Evolutionary conservation across 176 grass and related monocot species (phyloP), one percentile per base, ranked within the genome.

Genomic region (Thinopyrum elongatum): DNA sequence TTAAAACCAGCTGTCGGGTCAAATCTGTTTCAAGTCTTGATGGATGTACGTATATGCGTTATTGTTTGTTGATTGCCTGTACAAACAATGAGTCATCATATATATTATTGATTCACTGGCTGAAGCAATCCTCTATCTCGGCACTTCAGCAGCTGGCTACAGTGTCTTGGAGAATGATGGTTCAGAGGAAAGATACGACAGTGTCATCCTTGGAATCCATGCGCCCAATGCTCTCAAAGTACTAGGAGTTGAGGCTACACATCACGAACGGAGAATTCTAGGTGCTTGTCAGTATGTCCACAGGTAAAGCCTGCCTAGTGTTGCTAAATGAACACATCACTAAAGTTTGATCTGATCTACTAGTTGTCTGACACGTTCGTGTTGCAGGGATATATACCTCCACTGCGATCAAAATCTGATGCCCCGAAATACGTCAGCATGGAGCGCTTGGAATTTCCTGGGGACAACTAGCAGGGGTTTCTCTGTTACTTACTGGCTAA

Each of bases 21-120:
- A 70, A 70, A 70, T 70, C 68, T 39, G 21, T 70, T 70, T 70
- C 68, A 23, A 39, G 68, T 70, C 5, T 70, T 70, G 68, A 39
- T 39, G 68, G 21, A 39, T 21, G 68, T 70, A 70, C 1, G 35
- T 72, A 25, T 21, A 41, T 21, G 16, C 16, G 5, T 68, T 68
- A 21, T 31, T 9, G 16, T 21, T 68, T 34, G 30, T 68, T 68
- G 64, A 66, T 66, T 33, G 28, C 6, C 14, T 66, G 64, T 17
- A 30, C 28, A 16, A 15, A 65, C 2, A 65, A 33, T 70, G 68
- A 7, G 51, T 7, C 51, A 8, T 55, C 51, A 55, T 55, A 55
- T 55, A 55, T 7, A 55, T 49, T 55, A 55, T 55, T 21, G 51
- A 55, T 55, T 55, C 51, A 55, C 51, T 55, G 8, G 2, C 51